phyloP scores from a whole-genome alignment of 1,284 basidiomycete species.

The Ustilago cynodontis region DNA sequence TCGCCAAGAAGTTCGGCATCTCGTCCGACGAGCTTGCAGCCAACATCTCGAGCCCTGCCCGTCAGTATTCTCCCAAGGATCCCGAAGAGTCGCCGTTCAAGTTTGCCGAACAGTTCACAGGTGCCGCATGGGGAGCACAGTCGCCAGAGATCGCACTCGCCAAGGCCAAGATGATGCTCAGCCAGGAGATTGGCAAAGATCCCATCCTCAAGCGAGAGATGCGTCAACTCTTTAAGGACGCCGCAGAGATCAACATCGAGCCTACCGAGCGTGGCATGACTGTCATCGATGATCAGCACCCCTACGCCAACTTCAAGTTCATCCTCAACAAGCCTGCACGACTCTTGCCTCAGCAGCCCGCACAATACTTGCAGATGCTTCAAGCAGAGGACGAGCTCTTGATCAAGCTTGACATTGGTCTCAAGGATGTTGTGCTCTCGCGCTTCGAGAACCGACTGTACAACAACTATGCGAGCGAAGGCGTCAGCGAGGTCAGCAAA shows the following conservation, averaged over 20 bases:
- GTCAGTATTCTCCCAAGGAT: conserved; percentile 76
- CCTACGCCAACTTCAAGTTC: conserved; percentile 96
- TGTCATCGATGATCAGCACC: conserved; percentile 90
- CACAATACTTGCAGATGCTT: conserved; percentile 92
- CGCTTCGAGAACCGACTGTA: conserved; percentile 73
- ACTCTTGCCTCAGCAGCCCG: conserved; percentile 74
- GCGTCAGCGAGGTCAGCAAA: conserved; percentile 83
- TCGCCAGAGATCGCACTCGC: conserved; percentile 57
- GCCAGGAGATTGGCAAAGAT: conserved; percentile 92
- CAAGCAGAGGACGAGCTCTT: conserved; percentile 89
- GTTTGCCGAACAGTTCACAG: conserved; percentile 66
- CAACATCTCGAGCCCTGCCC: conserved; percentile 78
- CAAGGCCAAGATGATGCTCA: conserved; percentile 83
- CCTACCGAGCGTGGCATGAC: conserved; percentile 91
- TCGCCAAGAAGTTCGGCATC: conserved; percentile 85
- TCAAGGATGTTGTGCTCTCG: conserved; percentile 70
- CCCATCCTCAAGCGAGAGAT: conserved; percentile 86
- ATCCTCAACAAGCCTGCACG: conserved; percentile 82
- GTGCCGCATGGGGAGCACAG: conserved; percentile 44
- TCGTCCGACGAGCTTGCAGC: conserved; percentile 81
- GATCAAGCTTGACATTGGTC: conserved; percentile 80
- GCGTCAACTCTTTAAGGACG: conserved; percentile 81
- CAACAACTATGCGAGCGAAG: conserved; percentile 86
- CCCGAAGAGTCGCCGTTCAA: conserved; percentile 47
- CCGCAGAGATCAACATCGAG: conserved; percentile 83